These are phyloP conservation scores for Dendrobium huoshanense DNA, from an alignment of 106 monocot species.

Conservation along the genomic window DNA sequence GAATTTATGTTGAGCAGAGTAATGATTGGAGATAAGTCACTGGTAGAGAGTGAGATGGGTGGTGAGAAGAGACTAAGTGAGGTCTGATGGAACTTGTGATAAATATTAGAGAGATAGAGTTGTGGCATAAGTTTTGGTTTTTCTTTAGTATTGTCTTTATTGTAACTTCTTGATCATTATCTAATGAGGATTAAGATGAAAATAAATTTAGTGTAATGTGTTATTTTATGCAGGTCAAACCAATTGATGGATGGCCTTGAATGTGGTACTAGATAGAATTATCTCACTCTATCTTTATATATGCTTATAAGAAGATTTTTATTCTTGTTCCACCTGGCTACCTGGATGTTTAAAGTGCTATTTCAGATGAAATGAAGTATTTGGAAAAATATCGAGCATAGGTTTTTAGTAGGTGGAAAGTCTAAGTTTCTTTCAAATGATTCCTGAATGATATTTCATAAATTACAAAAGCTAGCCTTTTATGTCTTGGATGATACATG, in stretches of 20 bases:
- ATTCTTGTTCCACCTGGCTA: no score
- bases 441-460: no score
- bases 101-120: background rate
- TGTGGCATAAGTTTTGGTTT: background rate
- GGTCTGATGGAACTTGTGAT: background rate
- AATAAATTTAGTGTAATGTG: background rate
- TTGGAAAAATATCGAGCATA: no score
- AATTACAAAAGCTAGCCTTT: no score
- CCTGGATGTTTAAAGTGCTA: no score
- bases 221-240: background rate
- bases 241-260: background rate
- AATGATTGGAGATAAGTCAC: background rate
- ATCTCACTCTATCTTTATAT: background rate
- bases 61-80: background rate
- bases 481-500: no score
- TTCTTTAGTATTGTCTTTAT: background rate
- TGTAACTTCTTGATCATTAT: background rate
- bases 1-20: background rate
- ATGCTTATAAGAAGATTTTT: no score
- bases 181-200: background rate
- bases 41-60: background rate
- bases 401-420: no score
- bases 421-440: no score
- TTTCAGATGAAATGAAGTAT: no score
- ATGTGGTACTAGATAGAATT: background rate